These are phyloP conservation scores for Acacia acuminata DNA, from an alignment of 306 rosid genomes.

Conservation along the genomic window DNA sequence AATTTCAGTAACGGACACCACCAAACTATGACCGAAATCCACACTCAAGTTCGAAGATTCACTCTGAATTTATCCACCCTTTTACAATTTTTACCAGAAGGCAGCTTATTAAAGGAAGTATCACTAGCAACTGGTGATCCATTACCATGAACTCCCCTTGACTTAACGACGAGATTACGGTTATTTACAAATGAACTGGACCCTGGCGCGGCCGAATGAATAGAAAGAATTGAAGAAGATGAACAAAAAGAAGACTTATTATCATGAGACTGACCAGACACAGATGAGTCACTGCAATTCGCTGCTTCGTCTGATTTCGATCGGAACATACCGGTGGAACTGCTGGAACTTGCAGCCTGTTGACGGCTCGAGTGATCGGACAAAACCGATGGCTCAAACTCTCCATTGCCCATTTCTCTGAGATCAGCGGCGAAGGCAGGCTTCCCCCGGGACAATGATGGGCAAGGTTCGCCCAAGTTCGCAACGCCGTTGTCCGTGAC, in stretches of 20 bases:
- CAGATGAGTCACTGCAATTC: constrained; percentile 20
- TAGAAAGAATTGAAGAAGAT: constrained; percentile 35
- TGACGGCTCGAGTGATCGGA: constrained; percentile 47
- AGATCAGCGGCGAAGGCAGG: constrained; percentile 20
- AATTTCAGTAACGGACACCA: constrained; percentile 12
- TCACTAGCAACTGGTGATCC: constrained; percentile 42
- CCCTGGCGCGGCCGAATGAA: constrained; percentile 26
- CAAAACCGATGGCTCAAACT: constrained; percentile 50
- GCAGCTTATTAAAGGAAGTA: constrained; percentile 51
- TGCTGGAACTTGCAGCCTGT: constrained; percentile 21
- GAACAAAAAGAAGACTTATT: constrained; percentile 29
- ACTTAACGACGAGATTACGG: constrained; percentile 35
- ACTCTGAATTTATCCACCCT: constrained; percentile 44
- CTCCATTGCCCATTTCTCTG: constrained; percentile 33
- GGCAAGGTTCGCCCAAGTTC: constrained; percentile 3
- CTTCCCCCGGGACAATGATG: constrained; percentile 51
- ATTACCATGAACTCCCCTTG: constrained; percentile 42
- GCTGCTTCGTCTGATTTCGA: constrained; percentile 59
- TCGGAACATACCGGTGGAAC: constrained; percentile 35
- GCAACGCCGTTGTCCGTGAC: too few relatives aligned
- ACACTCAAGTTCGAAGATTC: constrained; percentile 24
- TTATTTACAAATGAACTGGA: constrained; percentile 44
- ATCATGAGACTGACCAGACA: constrained; percentile 27
- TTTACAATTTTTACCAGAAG: constrained; percentile 46
- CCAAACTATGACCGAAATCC: constrained; percentile 28